Evolutionary conservation across 1,284 basidiomycete species (phyloP), one percentile per base, ranked within the genome.

Genomic region (Ganoderma lingzhi): DNA sequence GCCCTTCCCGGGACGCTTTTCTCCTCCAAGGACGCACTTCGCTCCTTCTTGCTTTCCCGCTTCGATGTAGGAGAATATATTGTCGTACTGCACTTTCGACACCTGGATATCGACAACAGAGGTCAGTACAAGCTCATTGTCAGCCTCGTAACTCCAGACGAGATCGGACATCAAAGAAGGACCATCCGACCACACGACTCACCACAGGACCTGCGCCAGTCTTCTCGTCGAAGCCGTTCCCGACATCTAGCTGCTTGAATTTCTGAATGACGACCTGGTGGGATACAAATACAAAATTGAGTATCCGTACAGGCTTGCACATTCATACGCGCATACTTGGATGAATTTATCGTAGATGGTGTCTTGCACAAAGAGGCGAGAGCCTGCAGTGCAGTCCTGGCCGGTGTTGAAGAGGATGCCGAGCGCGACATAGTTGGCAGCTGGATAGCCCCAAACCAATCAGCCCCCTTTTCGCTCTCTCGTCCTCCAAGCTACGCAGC

Each of bases 371-470:
- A 94, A 96, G 39, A 96, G 82, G 61, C 95, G 88, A 44, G 94
- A 95, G 53, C 95, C 95, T 45, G 94, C 94, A 2, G 93, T 96
- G 80, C 95, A 96, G 79, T 94, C 93, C 80, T 96, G 95, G 28
- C 95, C 94, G 44, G 89, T 89, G 79, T 95, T 95, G 81, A 91
- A 95, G 75, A 92, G 88, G 67, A 95, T 90, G 32, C 94, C 94
- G n/a, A 95, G 85, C 6, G 90, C 90, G 15, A 91, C 89, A 93
- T 94, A 96, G 75, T 87, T 91, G 58, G 95, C 94, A 62, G 96
- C 93, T 91, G 61, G 8, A 41, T 28, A 28, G 28, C n/a, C 19
- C 10, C 23, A 2, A 8, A 41, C 59, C 17, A 6, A 15, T 61
- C 59, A 61, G 59, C 28, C 19, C n/a, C 28, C 2, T 6, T n/a